Base-by-base conservation (phyloP, 306 rosid species). In the Cucurbita argyrosperma region DNA sequence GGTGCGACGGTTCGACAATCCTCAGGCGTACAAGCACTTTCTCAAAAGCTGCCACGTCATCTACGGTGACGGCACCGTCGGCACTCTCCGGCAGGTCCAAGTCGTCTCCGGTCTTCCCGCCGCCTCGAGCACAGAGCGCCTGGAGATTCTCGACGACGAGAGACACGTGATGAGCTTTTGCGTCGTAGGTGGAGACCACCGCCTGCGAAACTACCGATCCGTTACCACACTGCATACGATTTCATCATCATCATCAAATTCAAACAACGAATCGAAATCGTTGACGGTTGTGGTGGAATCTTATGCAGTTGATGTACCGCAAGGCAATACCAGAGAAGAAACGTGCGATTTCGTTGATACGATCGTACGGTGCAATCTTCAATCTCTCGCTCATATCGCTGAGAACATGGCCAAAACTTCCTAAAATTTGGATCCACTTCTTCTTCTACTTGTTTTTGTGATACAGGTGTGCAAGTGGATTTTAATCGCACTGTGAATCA, bases 131-230 rank as follows among this genome's bases (percentile, higher is more conserved):
- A 94, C 90, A 5, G 97, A 94, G 84, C 56, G 98, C 47, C 72
- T 94, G 0, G 98, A 94, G 92, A 94, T 94, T 76, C 90, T 94
- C 0, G 98, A 94, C 83, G 97, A 94, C 38, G 98, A 94, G 79
- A 79, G 84, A 8, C 98, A 94, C 83, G 92, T 94, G 43, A 70
- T 90, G 71, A 91, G 98, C 81, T 94, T 94, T 81, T 88, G 98
- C 78, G 88, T 94, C 2, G 87, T 94, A 14, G 98, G 98, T 5
- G 98, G 98, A 1, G 96, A 88, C 79, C 97, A 94, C 79, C 85
- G 98, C 12, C 83, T 88, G 2, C 80, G 74, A 51, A 94, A 94
- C 74, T 94, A 94, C 88, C 75, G 90, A 23, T 94, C 98, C 3
- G 97, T 94, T 30, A 94, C 97, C 37, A 85, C 95, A 4, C 85